phyloP scores from a whole-genome alignment of 495 filamentous ascomycete species.

The Aspergillus heteromorphus region DNA sequence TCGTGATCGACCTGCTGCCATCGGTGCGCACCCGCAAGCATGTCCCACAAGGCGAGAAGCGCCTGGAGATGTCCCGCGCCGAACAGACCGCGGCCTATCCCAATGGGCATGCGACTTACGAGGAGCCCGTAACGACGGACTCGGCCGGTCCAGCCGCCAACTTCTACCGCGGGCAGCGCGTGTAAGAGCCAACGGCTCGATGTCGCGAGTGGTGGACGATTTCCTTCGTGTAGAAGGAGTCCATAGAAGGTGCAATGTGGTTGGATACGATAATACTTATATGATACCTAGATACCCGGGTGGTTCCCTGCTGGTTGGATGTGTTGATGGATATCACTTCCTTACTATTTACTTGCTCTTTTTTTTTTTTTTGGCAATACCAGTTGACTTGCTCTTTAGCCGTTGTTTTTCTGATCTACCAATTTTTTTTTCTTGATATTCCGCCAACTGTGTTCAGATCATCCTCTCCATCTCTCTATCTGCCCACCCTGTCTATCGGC shows the following conservation, averaged over 20 bases:
- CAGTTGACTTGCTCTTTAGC: too few species aligned
- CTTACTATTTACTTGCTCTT: too few species aligned
- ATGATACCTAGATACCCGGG: neutral
- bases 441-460: too few species aligned
- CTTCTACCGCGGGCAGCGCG: slow-evolving; percentile 28
- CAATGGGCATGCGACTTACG: slow-evolving; percentile 18
- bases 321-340: neutral
- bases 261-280: neutral
- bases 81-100: slow-evolving; percentile 4
- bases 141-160: slow-evolving; percentile 29
- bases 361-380: too few species aligned
- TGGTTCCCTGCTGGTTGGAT: neutral
- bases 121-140: slow-evolving; percentile 37
- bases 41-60: slow-evolving; percentile 42
- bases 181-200: slow-evolving; percentile 7
- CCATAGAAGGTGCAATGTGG: neutral
- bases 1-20: slow-evolving; percentile 81
- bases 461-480: too few species aligned
- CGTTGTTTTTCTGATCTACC: too few species aligned
- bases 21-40: slow-evolving; percentile 60
- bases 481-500: too few species aligned
- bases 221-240: neutral
- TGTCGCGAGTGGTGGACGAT: neutral
- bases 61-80: slow-evolving; percentile 14
- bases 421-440: too few species aligned